Evolutionary conservation across 345 rosid genomes (phyloP), one percentile per base, ranked within the genome.

Genomic region (Zanthoxylum bungeanum): DNA sequence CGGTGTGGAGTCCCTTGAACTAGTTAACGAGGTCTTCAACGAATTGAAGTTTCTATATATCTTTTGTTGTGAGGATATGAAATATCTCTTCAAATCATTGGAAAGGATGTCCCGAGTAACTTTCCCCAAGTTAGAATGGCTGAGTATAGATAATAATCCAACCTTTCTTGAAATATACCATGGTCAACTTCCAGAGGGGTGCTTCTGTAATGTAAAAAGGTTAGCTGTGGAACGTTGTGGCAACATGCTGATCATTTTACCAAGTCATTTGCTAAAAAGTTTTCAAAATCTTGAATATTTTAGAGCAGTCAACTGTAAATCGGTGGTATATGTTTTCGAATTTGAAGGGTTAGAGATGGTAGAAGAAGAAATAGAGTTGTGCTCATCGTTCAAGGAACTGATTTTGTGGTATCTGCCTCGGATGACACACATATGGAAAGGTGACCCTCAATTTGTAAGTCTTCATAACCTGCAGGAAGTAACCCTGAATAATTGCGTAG

Each of bases 81-180:
- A 60, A n/a, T 60, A 2, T 60, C 30, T 60, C 27, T 0, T 36
- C 5, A 36, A 33, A 30, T 1, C 70, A 6, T 9, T 36, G 27
- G 42, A 30, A 10, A 7, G 2, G 14, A 11, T 24, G 4, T 19
- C 0, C 7, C 14, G 17, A 9, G 57, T 24, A 11, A 19, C n/a
- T 17, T 30, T 69, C 28, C 37, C 1, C 28, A 58, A 42, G 30
- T 7, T 69, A 8, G 57, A 58, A 28, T 5, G n/a, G n/a, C 21
- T 69, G 25, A 0, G 0, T 0, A 7, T 58, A 1, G 0, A 0
- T 4, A 0, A 12, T 0, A 28, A 1, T 16, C 17, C 0, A 1
- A 39, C 30, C 9, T 69, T 69, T 19, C 16, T 30, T 27, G 42
- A 69, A 28, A 27, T 69, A 27, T 56, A 42, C n/a, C 71, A 11